Percentiles rank a stretch among this genome's conserved stretches.
These are phyloP conservation scores for Chimonanthus praecox DNA, from an alignment of 164 flowering plant genomes.

Conservation along the genomic window DNA sequence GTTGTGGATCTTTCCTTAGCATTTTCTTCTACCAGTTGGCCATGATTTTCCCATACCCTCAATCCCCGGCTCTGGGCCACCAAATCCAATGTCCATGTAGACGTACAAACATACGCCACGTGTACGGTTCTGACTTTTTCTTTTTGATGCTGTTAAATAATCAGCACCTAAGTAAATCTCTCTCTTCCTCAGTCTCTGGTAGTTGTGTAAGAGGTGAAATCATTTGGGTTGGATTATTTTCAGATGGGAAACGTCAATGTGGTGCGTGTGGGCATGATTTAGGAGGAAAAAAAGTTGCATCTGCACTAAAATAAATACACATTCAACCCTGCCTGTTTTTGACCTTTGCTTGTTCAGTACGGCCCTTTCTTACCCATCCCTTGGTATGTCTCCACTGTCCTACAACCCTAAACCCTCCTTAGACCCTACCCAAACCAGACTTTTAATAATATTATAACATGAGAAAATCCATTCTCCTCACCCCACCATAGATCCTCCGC, in stretches of 20 bases:
- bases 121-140: too few species aligned
- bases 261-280: background rate
- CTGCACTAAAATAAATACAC: constrained; percentile 13
- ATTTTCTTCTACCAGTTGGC: too few species aligned
- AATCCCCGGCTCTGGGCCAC: background rate
- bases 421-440: background rate
- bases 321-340: background rate
- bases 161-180: too few species aligned
- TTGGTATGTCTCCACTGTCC: background rate
- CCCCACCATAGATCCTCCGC: constrained; percentile 7
- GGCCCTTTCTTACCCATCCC: constrained; percentile 5
- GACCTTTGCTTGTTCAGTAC: constrained; percentile 16
- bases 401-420: background rate
- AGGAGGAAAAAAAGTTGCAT: constrained; percentile 6
- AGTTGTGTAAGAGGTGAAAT: background rate
- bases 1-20: too few species aligned
- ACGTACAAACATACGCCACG: background rate
- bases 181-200: background rate
- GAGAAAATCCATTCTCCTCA: background rate
- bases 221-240: constrained; percentile 8
- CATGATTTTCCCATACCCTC: too few species aligned
- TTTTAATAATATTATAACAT: background rate
- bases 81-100: too few species aligned
- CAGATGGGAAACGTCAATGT: constrained; percentile 4
- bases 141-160: too few species aligned